Conservation (phyloP, 345 rosid genomes). For the Hirschfeldia incana region DNA sequence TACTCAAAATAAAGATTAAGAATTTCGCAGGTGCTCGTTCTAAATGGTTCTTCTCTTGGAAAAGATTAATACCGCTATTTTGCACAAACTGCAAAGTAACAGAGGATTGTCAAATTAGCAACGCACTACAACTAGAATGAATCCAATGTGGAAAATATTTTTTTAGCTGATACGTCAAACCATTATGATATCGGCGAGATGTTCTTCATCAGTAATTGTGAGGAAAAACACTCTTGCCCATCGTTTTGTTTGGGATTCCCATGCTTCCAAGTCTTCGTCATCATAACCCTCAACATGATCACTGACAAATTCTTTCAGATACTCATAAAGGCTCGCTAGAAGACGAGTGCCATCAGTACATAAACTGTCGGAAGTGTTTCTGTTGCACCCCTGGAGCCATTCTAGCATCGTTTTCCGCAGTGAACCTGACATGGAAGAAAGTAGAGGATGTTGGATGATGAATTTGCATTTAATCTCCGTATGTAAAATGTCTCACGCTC, state of each 20-base stretch:
- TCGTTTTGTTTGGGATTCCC: slow-evolving; percentile 82
- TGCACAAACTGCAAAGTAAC: slow-evolving; percentile 57
- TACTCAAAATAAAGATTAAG: slow-evolving; percentile 54
- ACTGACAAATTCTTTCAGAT: slow-evolving; percentile 53
- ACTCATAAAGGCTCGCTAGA: slow-evolving; percentile 57
- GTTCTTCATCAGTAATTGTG: slow-evolving; percentile 46
- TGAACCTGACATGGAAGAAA: slow-evolving; percentile 44
- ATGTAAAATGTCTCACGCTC: slow-evolving; percentile 33
- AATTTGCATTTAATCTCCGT: not conserved
- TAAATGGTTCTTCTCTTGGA: slow-evolving; percentile 47
- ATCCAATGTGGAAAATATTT: not conserved
- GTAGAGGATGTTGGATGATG: not conserved
- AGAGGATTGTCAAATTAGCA: slow-evolving; percentile 24
- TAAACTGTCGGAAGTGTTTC: slow-evolving; percentile 26
- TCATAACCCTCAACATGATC: slow-evolving; percentile 52
- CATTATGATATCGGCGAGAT: slow-evolving; percentile 52
- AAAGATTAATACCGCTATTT: slow-evolving; percentile 46
- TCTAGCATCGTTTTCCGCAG: slow-evolving; percentile 52
- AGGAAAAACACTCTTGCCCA: slow-evolving; percentile 82
- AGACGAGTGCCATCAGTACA: slow-evolving; percentile 41
- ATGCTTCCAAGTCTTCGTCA: slow-evolving; percentile 85
- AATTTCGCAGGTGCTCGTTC: slow-evolving; percentile 60
- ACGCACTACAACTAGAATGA: not conserved
- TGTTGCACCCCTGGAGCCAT: slow-evolving; percentile 63
- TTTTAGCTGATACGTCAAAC: slow-evolving; percentile 38